Base-by-base conservation (phyloP, 2,329 filamentous ascomycete genomes). In the Myriosclerotinia duriaeana region DNA sequence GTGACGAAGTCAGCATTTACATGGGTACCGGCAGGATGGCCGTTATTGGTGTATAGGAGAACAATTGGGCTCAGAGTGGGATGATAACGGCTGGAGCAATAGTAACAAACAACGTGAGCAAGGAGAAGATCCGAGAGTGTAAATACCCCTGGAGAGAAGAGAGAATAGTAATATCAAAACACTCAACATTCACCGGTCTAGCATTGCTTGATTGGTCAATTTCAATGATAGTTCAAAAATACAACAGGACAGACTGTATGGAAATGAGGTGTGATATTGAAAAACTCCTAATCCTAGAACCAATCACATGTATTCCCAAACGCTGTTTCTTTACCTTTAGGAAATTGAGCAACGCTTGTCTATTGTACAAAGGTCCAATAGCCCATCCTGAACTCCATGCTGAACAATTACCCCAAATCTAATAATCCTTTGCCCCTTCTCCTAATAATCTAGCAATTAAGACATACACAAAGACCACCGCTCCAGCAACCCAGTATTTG, bases 401-500 rank as follows among this genome's bases (percentile, higher is more conserved):
- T 52, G 50, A 38, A 22, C 38, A 50, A 14, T n/a, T 11, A 50
- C 14, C 44, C 44, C 34, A 26, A 40, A 12, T 61, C 14, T 22
- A 61, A 20, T 50, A n/a, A 46, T 61, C 58, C 48, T 15, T 52
- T 22, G 30, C 30, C 30, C 72, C 74, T 36, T 75, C 73, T 15
- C 74, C 73, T 11, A 97, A 78, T 17, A 96, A 77, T 72, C 94
- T 84, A 42, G 92, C 90, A 66, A 96, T 82, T 60, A 97, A 79
- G 14, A 96, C 93, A 78, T 97, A 98, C 20, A 89, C 79, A 75
- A 98, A 90, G 38, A 97, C 82, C 22, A 87, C 78, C 0, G 83
- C 87, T 11, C 91, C 85, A 0, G 87, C 84, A 56, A 97, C 80
- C 74, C 90, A 83, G 69, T 93, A 82, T 79, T 92, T 95, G 79